Base-by-base conservation (phyloP, 352 stramenopile genomes). In the Globisporangium paddicum region DNA sequence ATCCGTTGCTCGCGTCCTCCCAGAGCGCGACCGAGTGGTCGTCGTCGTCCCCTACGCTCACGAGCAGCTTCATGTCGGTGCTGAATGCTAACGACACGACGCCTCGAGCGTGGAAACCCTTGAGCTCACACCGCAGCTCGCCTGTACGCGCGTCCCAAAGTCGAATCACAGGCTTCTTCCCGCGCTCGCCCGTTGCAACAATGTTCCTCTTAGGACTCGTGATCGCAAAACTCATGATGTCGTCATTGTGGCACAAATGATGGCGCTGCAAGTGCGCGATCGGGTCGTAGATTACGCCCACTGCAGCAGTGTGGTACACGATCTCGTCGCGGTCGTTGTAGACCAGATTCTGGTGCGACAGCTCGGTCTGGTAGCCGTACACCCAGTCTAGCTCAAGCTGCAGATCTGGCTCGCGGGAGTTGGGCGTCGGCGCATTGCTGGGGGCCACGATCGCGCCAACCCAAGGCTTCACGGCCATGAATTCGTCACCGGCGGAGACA, bases 391-490 rank as follows among this genome's bases (percentile, higher is more conserved):
- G 63, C n/a, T 84, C 71, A 10, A 94, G 61, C 6, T 64, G 72
- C 1, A 93, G 25, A 23, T 91, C 77, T 0, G 83, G 82, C 21
- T 82, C 77, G 28, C 77, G 71, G 2, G 75, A 64, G 60, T 91
- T 93, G 10, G 79, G 69, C 2, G 66, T 75, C 18, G 77, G 64
- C n/a, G 73, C 75, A 38, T 92, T 91, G 42, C 73, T 92, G 2
- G 89, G 89, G 0, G 80, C 64, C 37, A 86, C 70, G 21, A 96
- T 96, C 6, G 83, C 81, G 23, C 87, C 89, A 16, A 96, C 45
- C 83, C 88, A 97, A 16, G 88, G 89, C 57, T 96, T 96, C 0
- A 96, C 82, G 0, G 89, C 89, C 86, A 96, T 90, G 52, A 97
- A 97, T 44, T 96, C 84, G 37, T 96, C 87, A 2, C 88, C 88